phyloP scores from a whole-genome alignment of 495 filamentous ascomycete species.

The Penicillium bialowiezense region DNA sequence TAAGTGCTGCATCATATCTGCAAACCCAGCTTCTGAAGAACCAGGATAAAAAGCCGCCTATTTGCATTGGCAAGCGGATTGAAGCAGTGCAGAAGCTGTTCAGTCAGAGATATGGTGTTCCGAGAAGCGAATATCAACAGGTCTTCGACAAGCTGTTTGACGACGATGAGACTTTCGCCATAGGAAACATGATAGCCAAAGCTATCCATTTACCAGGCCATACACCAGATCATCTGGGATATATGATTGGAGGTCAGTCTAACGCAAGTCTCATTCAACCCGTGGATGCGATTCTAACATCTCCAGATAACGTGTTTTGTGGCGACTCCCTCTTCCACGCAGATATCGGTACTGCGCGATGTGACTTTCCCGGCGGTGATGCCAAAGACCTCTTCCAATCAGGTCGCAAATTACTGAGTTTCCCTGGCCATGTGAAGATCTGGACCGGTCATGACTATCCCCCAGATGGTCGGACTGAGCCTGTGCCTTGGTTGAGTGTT shows the following conservation, averaged over 20 bases:
- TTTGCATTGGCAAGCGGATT: constrained; percentile 57
- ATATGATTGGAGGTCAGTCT: constrained; percentile 53
- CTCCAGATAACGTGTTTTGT: constrained; percentile 52
- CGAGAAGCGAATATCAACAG: constrained; percentile 31
- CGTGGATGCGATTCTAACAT: background rate
- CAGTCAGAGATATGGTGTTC: constrained; percentile 45
- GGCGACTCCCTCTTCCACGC: constrained; percentile 60
- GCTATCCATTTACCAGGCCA: constrained; percentile 59
- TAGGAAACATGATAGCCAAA: constrained; percentile 46
- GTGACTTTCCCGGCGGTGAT: constrained; percentile 59
- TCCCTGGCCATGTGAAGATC: constrained; percentile 44
- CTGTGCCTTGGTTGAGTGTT: constrained; percentile 47
- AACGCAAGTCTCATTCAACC: background rate
- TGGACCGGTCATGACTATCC: constrained; percentile 55
- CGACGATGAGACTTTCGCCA: constrained; percentile 49
- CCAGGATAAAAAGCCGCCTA: constrained; percentile 25
- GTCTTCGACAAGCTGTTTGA: constrained; percentile 54
- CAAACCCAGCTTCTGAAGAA: constrained; percentile 36
- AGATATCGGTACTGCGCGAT: constrained; percentile 57
- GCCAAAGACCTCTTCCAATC: constrained; percentile 45
- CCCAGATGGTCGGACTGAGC: constrained; percentile 23
- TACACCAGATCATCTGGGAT: constrained; percentile 62
- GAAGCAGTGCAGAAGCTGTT: constrained; percentile 48
- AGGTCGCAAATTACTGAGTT: constrained; percentile 39
- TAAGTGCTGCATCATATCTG: constrained; percentile 56